Evolutionary conservation across 495 filamentous ascomycete genomes (phyloP).

Genomic region (Mycothermus thermophilus): DNA sequence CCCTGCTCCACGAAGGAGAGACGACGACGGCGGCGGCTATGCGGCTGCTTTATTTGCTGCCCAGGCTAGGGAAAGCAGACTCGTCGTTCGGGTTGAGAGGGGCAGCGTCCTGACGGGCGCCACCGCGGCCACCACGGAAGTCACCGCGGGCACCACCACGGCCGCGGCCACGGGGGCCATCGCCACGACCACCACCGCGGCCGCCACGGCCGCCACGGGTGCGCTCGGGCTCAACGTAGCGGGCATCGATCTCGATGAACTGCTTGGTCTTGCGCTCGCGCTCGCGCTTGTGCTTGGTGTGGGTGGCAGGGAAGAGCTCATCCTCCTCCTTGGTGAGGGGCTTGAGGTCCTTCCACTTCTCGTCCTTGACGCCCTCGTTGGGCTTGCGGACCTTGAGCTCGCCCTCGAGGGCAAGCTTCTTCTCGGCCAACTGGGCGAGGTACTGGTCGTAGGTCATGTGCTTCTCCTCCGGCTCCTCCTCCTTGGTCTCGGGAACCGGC

Average conservation of each 20-base stretch:
- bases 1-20: too few relatives aligned
- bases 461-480: slow-evolving; percentile 69
- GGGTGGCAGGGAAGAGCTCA: slow-evolving; percentile 61
- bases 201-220: slow-evolving; percentile 42
- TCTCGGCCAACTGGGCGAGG: slow-evolving; percentile 73
- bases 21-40: too few relatives aligned
- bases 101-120: slow-evolving; percentile 13
- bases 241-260: slow-evolving; percentile 71
- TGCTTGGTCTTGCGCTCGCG: slow-evolving; percentile 89
- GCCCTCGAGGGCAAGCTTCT: slow-evolving; percentile 57
- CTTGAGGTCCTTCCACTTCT: slow-evolving; percentile 83
- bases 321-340: slow-evolving; percentile 59
- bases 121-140: slow-evolving; percentile 27
- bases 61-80: slow-evolving; percentile 62
- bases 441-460: slow-evolving; percentile 77
- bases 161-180: slow-evolving; percentile 35
- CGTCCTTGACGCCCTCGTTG: slow-evolving; percentile 72
- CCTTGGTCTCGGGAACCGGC: slow-evolving; percentile 23
- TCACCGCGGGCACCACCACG: slow-evolving; percentile 19
- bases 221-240: slow-evolving; percentile 54
- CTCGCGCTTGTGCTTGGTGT: slow-evolving; percentile 72
- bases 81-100: slow-evolving; percentile 50
- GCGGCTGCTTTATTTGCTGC: slow-evolving; percentile 19
- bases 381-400: slow-evolving; percentile 61
- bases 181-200: slow-evolving; percentile 35